Base-by-base conservation (phyloP, 176 grass and related monocot genomes). In the Carex parvula region DNA sequence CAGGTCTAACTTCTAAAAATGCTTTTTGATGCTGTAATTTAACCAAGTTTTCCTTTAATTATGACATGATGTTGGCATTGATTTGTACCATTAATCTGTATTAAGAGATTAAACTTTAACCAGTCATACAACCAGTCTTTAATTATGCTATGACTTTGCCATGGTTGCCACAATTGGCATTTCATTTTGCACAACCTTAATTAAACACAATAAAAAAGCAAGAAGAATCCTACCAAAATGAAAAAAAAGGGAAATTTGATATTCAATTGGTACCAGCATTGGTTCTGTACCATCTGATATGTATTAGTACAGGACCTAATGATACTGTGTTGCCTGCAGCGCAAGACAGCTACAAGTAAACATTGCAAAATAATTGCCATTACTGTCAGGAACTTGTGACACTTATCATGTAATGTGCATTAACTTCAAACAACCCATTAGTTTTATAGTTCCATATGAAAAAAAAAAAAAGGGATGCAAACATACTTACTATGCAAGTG, bases 401-500 rank as follows among this genome's bases (percentile, higher is more conserved):
- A 32, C 13, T 12, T 75, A 84, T 54, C 8, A 70, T 68, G 14
- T 13, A 86, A 5, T 52, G 72, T 74, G 73, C 75, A 26, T 24
- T 17, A 64, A 50, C 44, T 70, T 85, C 22, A 56, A 68, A 20
- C 53, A 16, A 10, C 56, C 59, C 57, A 17, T 26, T 29, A 84
- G 37, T 50, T 79, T 26, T 75, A 46, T 58, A 88, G 74, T 50
- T 50, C 10, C 46, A 2, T 12, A 50, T 44, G 41, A 44, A 44
- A 44, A 44, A 8, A 8, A 30, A 16, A 62, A 42, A 7, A 30
- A 15, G 56, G 70, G 88, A 77, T 66, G 12, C 30, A 46, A 26
- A 53, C 39, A 74, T 77, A 87, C 86, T 93, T 86, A 98, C 96
- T 88, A 64, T 98, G 91, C 68, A 98, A 87, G 26, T 86, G 91